phyloP scores from a whole-genome alignment of 78 protist species.

The Planoprotostelium fungivorum region DNA sequence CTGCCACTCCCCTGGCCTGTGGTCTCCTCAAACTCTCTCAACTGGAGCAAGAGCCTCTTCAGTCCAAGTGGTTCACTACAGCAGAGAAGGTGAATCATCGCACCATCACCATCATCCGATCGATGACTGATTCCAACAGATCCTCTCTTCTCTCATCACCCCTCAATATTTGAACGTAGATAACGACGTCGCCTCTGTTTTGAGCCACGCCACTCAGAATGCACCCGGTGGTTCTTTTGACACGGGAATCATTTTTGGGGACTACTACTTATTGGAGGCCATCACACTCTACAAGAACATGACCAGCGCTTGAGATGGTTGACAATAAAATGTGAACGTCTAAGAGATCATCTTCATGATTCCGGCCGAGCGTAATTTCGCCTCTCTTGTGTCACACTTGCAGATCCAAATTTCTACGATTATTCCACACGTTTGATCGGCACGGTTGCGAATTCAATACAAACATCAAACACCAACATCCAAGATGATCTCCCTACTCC shows the following conservation, averaged over 20 bases:
- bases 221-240: not conserved
- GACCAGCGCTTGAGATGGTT: too few species aligned
- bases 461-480: not conserved
- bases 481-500: not conserved
- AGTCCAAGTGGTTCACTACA: not conserved
- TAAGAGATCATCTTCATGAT: too few species aligned
- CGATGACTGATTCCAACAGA: not conserved
- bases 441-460: not conserved
- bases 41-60: not conserved
- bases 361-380: too few species aligned
- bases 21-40: not conserved
- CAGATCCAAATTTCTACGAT: too few species aligned
- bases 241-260: not conserved
- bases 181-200: not conserved
- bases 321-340: too few species aligned
- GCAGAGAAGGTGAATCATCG: not conserved
- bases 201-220: not conserved
- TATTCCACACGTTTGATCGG: too few species aligned
- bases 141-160: not conserved
- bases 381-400: too few species aligned
- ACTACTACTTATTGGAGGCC: not conserved
- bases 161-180: not conserved
- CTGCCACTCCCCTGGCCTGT: not conserved
- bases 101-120: not conserved
- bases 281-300: not conserved